phyloP scores from a whole-genome alignment of 768 basidiomycete genomes.

The Trametes meyenii region DNA sequence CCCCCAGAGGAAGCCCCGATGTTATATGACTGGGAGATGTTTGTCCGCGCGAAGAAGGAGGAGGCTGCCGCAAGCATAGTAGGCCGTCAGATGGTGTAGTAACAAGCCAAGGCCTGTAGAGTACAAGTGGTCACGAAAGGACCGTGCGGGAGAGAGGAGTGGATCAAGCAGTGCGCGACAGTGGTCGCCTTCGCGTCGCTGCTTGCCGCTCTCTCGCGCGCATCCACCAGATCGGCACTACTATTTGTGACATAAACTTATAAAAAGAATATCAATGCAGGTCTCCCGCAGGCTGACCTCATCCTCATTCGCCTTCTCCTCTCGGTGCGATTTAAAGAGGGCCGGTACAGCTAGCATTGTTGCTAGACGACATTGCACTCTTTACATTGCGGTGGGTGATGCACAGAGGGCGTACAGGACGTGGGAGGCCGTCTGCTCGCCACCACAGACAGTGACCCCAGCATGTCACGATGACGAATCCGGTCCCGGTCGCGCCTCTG shows the following conservation, averaged over 20 bases:
- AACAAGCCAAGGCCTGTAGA: neutral
- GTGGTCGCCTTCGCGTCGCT: too few species aligned
- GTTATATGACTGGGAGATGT: conserved; percentile 80
- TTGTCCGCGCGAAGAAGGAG: conserved; percentile 80
- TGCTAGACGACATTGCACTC: neutral
- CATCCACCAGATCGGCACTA: too few species aligned
- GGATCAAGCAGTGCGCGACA: too few species aligned
- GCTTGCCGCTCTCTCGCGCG: too few species aligned
- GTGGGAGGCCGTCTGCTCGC: conserved; percentile 1
- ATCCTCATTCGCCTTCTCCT: neutral
- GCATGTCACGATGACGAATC: conserved; percentile 11
- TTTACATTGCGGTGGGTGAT: neutral
- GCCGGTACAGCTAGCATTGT: neutral
- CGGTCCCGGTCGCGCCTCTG: neutral
- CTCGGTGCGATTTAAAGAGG: neutral
- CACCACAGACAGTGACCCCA: conserved; percentile 1
- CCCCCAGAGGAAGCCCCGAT: conserved; percentile 46
- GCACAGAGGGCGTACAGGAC: neutral
- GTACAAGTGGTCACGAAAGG: too few species aligned
- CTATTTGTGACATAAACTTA: too few species aligned
- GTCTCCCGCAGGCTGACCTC: too few species aligned
- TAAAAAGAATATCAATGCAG: too few species aligned
- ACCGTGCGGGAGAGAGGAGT: too few species aligned
- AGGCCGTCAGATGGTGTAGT: neutral
- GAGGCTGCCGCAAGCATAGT: conserved; percentile 79